A percentile compares a stretch with the other conserved stretches of the same genome.
phyloP scores from a whole-genome alignment of 257 asterid genomes.

The Solanum lycopersicoides region DNA sequence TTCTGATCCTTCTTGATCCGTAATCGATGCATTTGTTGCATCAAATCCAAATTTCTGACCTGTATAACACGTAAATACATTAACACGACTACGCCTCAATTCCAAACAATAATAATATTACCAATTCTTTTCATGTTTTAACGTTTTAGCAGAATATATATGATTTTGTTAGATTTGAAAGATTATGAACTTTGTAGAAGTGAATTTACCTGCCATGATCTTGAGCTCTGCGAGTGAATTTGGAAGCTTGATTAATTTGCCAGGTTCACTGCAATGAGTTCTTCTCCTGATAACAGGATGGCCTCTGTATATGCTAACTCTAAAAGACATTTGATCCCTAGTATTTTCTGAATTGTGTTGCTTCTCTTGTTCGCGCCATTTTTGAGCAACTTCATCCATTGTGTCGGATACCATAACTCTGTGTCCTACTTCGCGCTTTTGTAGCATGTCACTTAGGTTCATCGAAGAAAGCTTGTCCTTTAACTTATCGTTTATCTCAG shows the following conservation, averaged over 20 bases:
- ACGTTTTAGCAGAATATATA: not conserved
- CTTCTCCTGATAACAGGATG: slow-evolving; percentile 41
- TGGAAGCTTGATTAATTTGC: slow-evolving; percentile 56
- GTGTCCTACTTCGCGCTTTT: slow-evolving; percentile 57
- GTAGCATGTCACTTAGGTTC: slow-evolving; percentile 40
- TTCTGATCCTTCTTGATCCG: slow-evolving; percentile 71
- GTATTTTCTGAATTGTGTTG: not conserved
- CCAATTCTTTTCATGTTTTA: not conserved
- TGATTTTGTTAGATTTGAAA: not conserved
- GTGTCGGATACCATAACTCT: slow-evolving; percentile 27
- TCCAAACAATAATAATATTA: not conserved
- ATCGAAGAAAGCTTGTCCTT: slow-evolving; percentile 16
- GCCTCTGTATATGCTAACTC: slow-evolving; percentile 76
- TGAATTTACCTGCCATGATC: slow-evolving; percentile 48
- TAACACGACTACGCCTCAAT: not conserved
- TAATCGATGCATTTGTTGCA: slow-evolving; percentile 45
- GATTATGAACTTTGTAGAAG: not conserved
- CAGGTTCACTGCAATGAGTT: slow-evolving; percentile 43
- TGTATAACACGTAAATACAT: slow-evolving; percentile 14
- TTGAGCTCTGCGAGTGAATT: slow-evolving; percentile 48
- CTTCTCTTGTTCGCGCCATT: slow-evolving; percentile 13
- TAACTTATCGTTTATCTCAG: slow-evolving; percentile 36
- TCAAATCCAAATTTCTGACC: slow-evolving; percentile 81
- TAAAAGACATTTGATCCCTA: not conserved
- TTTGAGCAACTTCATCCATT: slow-evolving; percentile 3